A percentile compares a stretch with the other conserved stretches of the same genome.
These are phyloP conservation scores for Cladophialophora bantiana DNA, from an alignment of 2,329 filamentous ascomycete genomes.

Conservation along the genomic window DNA sequence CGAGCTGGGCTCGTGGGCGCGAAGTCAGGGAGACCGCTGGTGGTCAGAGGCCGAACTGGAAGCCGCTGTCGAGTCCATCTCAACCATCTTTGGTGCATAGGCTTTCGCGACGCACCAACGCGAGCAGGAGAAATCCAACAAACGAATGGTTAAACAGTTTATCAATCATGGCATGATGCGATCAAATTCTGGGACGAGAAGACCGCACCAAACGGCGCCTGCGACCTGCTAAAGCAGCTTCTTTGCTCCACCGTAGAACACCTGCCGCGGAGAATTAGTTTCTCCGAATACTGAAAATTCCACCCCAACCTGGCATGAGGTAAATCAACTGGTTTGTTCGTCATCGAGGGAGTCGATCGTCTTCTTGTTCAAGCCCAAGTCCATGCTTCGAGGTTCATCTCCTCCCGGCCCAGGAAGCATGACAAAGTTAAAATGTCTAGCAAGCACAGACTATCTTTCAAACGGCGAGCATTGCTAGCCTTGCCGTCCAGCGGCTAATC, in stretches of 20 bases:
- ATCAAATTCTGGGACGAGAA: neutral
- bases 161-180: neutral
- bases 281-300: neutral
- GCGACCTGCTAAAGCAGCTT: neutral
- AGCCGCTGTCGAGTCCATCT: constrained; percentile 28
- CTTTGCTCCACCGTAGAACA: neutral
- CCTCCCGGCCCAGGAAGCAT: neutral
- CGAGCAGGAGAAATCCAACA: constrained; percentile 13
- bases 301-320: neutral
- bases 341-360: neutral
- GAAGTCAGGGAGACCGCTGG: neutral
- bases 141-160: neutral
- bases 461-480: constrained; percentile 3
- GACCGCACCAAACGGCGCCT: neutral
- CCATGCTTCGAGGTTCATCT: neutral
- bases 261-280: neutral
- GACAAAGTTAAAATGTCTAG: neutral
- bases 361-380: neutral
- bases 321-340: neutral
- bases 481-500: constrained; percentile 12
- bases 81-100: constrained; percentile 36
- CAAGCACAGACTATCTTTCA: constrained; percentile 7
- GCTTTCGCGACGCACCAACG: constrained; percentile 23
- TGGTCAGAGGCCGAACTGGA: constrained; percentile 10
- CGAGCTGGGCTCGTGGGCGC: neutral